Evolutionary conservation across 2,329 filamentous ascomycete species (phyloP).

Genomic region (Botrytis deweyae): DNA sequence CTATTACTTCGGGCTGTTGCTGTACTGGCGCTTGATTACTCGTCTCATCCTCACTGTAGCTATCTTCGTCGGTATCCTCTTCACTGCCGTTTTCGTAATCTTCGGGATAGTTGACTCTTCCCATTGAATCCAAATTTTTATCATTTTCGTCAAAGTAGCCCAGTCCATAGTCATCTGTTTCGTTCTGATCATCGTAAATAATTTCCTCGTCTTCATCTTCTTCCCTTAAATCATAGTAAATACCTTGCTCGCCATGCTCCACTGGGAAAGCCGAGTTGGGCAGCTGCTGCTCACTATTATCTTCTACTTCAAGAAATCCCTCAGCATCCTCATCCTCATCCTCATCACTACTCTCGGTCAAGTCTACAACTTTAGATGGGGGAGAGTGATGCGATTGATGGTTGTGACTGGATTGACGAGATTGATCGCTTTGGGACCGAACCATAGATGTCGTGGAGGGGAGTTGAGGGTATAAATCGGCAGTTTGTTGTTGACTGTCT

Average conservation of each 20-base stretch:
- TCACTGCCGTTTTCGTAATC: conserved; percentile 9
- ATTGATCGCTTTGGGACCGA: conserved; percentile 32
- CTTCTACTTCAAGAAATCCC: conserved; percentile 23
- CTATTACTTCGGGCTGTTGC: conserved; percentile 35
- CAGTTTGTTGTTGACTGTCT: conserved; percentile 11
- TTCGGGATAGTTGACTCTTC: not conserved
- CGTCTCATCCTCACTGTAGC: conserved; percentile 34
- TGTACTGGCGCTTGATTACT: conserved; percentile 28
- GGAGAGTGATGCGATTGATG: not conserved
- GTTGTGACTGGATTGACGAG: conserved; percentile 15
- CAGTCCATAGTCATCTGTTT: conserved; percentile 18
- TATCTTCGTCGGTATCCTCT: conserved; percentile 25
- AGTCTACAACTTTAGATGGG: conserved; percentile 32
- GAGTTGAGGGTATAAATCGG: conserved; percentile 16
- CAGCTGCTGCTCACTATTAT: conserved; percentile 32
- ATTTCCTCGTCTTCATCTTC: conserved; percentile 1
- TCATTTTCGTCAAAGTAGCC: conserved; percentile 40
- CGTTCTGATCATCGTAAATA: not conserved
- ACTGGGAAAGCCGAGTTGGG: not conserved
- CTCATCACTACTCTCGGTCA: conserved; percentile 33
- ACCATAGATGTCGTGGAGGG: conserved; percentile 28
- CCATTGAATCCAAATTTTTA: not conserved
- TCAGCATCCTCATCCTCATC: conserved; percentile 26
- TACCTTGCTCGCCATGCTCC: not conserved
- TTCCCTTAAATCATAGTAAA: not conserved